A percentile compares a stretch with the other conserved stretches of the same genome.
These are phyloP conservation scores for Coleophoma cylindrospora DNA, from an alignment of 2,329 filamentous ascomycete species.

Conservation along the genomic window DNA sequence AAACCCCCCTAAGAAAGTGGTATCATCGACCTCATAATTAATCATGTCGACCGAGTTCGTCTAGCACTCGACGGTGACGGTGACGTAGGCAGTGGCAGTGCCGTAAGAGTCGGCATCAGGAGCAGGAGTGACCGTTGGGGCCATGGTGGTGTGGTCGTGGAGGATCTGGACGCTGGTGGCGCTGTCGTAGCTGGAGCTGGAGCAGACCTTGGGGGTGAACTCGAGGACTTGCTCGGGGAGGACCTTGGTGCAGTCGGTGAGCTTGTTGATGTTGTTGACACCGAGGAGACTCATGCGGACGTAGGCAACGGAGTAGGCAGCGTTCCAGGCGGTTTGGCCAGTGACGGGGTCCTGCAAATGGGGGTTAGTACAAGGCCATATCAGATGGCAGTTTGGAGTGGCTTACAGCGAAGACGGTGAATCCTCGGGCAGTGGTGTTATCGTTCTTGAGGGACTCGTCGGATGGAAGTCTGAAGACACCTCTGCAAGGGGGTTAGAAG, in stretches of 20 bases:
- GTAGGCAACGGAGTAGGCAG: slow-evolving; percentile 46
- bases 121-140: no score
- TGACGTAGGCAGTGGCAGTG: no score
- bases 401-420: slow-evolving; percentile 8
- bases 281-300: slow-evolving; percentile 49
- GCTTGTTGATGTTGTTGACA: slow-evolving; percentile 49
- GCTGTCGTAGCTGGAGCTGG: no score
- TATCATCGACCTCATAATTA: no score
- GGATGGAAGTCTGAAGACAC: slow-evolving; percentile 36
- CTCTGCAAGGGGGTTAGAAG: not conserved
- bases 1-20: no score
- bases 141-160: no score
- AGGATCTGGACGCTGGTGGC: no score
- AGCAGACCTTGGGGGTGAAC: slow-evolving; percentile 6
- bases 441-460: slow-evolving; percentile 35
- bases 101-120: no score
- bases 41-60: no score
- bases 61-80: no score
- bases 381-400: slow-evolving; percentile 26
- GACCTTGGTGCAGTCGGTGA: slow-evolving; percentile 50
- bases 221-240: slow-evolving; percentile 31
- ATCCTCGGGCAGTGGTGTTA: slow-evolving; percentile 11
- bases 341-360: slow-evolving; percentile 1
- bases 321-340: slow-evolving; percentile 16
- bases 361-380: slow-evolving; percentile 21